Conservation (phyloP, 805 yeast species). For the Sungouiella thailandica region DNA sequence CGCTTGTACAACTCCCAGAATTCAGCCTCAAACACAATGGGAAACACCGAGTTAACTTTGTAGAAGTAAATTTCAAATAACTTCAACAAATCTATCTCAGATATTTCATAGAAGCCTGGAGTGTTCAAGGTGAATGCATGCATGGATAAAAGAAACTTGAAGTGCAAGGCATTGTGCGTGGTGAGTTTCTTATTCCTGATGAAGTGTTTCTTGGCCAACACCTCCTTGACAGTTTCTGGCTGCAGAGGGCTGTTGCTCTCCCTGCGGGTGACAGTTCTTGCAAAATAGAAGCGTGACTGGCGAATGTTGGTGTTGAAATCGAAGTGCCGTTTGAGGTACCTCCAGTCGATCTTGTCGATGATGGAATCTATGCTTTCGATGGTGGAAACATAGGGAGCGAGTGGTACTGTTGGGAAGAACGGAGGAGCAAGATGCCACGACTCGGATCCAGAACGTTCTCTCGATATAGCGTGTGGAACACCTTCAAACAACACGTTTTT, state of each 20-base stretch:
- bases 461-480: not conserved
- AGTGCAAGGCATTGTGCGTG: conserved; percentile 8
- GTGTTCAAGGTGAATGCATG: conserved; percentile 15
- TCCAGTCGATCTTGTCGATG: conserved; percentile 9
- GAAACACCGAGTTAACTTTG: conserved; percentile 36
- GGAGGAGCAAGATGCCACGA: not conserved
- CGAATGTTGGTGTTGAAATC: conserved; percentile 12
- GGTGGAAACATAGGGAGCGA: conserved; percentile 5
- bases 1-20: conserved; percentile 31
- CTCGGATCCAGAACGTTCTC: not conserved
- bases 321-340: conserved; percentile 9
- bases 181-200: conserved; percentile 4
- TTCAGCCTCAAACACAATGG: conserved; percentile 35
- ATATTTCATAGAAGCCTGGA: conserved; percentile 14
- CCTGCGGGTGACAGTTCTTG: conserved; percentile 1
- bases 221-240: not conserved
- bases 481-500: not conserved
- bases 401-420: not conserved
- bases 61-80: conserved; percentile 35
- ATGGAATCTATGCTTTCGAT: conserved; percentile 3
- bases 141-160: conserved; percentile 10
- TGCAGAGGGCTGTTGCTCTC: not conserved
- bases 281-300: conserved; percentile 3
- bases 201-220: conserved; percentile 1
- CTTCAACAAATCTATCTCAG: conserved; percentile 8